Base-by-base conservation (phyloP, 352 stramenopile species). In the Pythium aphanidermatum region DNA sequence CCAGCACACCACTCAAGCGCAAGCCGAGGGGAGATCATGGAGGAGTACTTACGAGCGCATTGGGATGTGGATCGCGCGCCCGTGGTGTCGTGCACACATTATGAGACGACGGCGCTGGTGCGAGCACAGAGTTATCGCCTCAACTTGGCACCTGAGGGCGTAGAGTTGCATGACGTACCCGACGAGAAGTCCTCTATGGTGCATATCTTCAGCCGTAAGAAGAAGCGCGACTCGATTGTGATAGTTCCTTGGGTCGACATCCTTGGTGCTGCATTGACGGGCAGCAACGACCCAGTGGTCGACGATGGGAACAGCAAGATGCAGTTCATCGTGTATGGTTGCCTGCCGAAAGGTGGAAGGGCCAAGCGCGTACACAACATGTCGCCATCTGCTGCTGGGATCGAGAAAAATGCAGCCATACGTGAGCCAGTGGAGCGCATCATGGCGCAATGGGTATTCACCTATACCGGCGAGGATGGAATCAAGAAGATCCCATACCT, bases 381-480 rank as follows among this genome's bases (percentile, higher is more conserved):
- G 52, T 27, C 45, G 33, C 39, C 46, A 23, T 54, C 46, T 4
- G 31, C 27, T 24, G 20, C 25, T 16, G 16, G 39, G 23, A 26
- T 34, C 36, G 27, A 25, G 17, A 56, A 62, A 30, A n/a, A 21
- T 6, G 35, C 26, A 20, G 28, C n/a, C n/a, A n/a, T n/a, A n/a
- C n/a, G 58, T 31, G 55, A 68, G 53, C 6, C 31, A 2, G 23
- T 45, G 6, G 43, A 63, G 31, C 53, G 73, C 2, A 26, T 39
- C 41, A 39, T 81, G 28, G 31, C 61, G 32, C 64, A 80, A 41
- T 85, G 69, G 69, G 64, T 73, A 8, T 80, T 82, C 16, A 54
- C 58, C 0, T 80, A 51, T 29, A 31, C 51, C 0, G 70, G 59
- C 1, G 57, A 58, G 4, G 51, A 78, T 23, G 55, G 43, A 21